These are phyloP conservation scores for Apophysomyces ossiformis DNA, from an alignment of 371 early-diverging fungal genomes.

Conservation along the genomic window DNA sequence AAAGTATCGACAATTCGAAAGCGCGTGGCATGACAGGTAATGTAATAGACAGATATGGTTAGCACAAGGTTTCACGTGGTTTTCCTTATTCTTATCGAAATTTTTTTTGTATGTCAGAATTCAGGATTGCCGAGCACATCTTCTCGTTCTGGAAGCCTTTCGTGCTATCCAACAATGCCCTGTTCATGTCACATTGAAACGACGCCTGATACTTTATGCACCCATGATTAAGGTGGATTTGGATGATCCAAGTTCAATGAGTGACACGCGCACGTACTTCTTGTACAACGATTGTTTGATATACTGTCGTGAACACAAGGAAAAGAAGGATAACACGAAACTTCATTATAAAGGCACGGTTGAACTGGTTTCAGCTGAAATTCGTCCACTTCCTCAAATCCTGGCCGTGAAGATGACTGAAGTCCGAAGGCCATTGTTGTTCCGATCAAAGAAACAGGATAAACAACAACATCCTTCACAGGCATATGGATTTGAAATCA, in stretches of 20 bases:
- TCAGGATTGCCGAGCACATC: slow-evolving; percentile 22
- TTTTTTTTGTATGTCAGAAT: slow-evolving; percentile 16
- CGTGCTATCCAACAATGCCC: slow-evolving; percentile 27
- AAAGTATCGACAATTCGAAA: slow-evolving; percentile 16
- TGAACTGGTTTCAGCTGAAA: slow-evolving; percentile 18
- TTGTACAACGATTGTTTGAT: slow-evolving; percentile 34
- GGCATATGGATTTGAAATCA: slow-evolving; percentile 12
- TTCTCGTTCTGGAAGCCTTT: slow-evolving; percentile 25
- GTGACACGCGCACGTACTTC: slow-evolving; percentile 31
- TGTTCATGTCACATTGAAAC: slow-evolving; percentile 24
- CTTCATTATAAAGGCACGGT: slow-evolving; percentile 26
- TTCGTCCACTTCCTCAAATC: slow-evolving; percentile 13
- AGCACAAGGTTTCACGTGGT: not conserved
- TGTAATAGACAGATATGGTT: not conserved
- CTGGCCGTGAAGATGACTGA: slow-evolving; percentile 9
- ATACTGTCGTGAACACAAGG: slow-evolving; percentile 26
- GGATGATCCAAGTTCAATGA: slow-evolving; percentile 24
- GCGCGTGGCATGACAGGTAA: slow-evolving; percentile 24
- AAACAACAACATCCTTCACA: slow-evolving; percentile 14
- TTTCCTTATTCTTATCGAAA: not conserved
- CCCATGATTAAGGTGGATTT: slow-evolving; percentile 34
- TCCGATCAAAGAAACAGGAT: slow-evolving; percentile 26
- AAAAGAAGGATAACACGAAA: slow-evolving; percentile 10
- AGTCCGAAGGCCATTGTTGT: slow-evolving; percentile 13
- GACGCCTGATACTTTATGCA: slow-evolving; percentile 28